These are phyloP conservation scores for Sodiomyces alkalinus DNA, from an alignment of 2,329 filamentous ascomycete genomes.

Conservation along the genomic window DNA sequence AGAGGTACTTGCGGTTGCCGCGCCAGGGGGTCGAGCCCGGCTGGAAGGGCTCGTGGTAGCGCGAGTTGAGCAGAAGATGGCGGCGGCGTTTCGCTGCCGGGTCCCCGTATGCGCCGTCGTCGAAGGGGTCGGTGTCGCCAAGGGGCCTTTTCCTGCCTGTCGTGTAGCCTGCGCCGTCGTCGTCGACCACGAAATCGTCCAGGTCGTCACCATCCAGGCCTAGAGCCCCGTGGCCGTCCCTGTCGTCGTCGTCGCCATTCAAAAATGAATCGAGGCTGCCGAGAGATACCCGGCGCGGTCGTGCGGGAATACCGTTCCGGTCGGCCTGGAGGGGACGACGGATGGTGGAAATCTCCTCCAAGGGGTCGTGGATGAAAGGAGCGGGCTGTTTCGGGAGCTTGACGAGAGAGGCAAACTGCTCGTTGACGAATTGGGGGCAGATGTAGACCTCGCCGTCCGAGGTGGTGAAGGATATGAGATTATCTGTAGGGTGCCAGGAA, in stretches of 20 bases:
- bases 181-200: slow-evolving; percentile 84
- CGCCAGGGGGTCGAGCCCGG: slow-evolving; percentile 92
- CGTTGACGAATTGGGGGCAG: slow-evolving; percentile 52
- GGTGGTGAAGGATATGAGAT: slow-evolving; percentile 82
- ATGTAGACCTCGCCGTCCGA: slow-evolving; percentile 90
- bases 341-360: slow-evolving; percentile 55
- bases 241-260: slow-evolving; percentile 33
- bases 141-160: slow-evolving; percentile 36
- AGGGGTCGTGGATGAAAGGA: slow-evolving; percentile 72
- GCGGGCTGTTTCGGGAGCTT: slow-evolving; percentile 53
- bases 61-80: slow-evolving; percentile 39
- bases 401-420: slow-evolving; percentile 40
- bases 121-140: slow-evolving; percentile 24
- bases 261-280: slow-evolving; percentile 79
- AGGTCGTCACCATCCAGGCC: slow-evolving; percentile 30
- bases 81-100: slow-evolving; percentile 33
- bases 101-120: slow-evolving; percentile 21
- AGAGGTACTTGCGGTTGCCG: slow-evolving; percentile 84
- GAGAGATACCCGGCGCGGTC: slow-evolving; percentile 44
- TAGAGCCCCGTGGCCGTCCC: no score
- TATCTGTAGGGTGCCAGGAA: slow-evolving; percentile 80
- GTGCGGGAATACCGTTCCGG: slow-evolving; percentile 7
- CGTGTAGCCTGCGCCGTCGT: slow-evolving; percentile 85
- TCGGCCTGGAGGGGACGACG: slow-evolving; percentile 30
- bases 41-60: slow-evolving; percentile 75